These are phyloP conservation scores for Lachancea sp. DNA, from an alignment of 805 yeast species.

Conservation along the genomic window DNA sequence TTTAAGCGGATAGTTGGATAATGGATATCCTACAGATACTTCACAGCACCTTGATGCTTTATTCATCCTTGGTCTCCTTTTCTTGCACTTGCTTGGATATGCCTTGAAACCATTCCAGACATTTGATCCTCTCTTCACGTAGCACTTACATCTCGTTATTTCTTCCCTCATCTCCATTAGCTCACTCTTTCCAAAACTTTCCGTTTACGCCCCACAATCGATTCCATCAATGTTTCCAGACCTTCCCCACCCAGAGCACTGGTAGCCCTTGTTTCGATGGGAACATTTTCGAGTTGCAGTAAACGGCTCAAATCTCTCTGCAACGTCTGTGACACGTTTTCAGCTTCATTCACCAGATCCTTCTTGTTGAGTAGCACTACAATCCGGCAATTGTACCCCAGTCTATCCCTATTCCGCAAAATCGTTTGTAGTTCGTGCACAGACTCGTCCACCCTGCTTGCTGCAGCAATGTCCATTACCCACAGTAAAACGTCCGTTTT, in stretches of 20 bases:
- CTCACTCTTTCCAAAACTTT: too few species aligned
- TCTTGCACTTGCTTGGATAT: too few species aligned
- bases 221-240: slow-evolving; percentile 2
- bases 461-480: slow-evolving; percentile 68
- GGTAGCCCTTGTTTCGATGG: background rate
- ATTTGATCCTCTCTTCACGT: too few species aligned
- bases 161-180: too few species aligned
- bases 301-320: background rate
- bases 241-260: slow-evolving; percentile 4
- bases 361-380: slow-evolving; percentile 67
- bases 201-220: background rate
- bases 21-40: too few species aligned
- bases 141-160: too few species aligned
- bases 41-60: too few species aligned
- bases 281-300: slow-evolving; percentile 3
- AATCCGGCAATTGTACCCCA: slow-evolving; percentile 51
- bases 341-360: slow-evolving; percentile 43
- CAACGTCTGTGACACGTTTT: background rate
- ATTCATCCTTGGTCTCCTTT: too few species aligned
- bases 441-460: slow-evolving; percentile 60
- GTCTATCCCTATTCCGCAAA: slow-evolving; percentile 58
- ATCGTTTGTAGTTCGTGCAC: slow-evolving; percentile 56
- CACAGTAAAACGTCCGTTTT: slow-evolving; percentile 71
- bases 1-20: too few species aligned
- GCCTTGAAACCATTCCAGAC: too few species aligned